Evolutionary conservation across 495 filamentous ascomycete species (phyloP).

Genomic region (Sabuloglossum arenarium): DNA sequence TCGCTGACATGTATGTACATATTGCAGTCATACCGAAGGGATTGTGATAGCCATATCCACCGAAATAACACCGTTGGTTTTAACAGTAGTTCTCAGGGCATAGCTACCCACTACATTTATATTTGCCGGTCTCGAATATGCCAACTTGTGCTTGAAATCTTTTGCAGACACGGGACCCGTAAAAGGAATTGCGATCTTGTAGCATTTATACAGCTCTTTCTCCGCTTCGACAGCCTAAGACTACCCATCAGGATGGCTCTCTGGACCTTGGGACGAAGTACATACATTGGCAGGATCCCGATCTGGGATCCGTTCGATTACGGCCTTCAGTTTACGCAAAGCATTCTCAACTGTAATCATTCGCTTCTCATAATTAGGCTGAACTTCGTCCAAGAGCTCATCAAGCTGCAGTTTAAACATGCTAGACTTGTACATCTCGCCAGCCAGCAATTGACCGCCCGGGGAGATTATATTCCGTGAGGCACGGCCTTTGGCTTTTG

Average conservation of each 20-base stretch:
- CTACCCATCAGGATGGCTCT: slow-evolving; percentile 7
- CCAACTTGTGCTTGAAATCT: slow-evolving; percentile 58
- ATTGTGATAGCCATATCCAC: slow-evolving; percentile 77
- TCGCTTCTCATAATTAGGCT: slow-evolving; percentile 44
- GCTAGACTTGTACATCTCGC: slow-evolving; percentile 36
- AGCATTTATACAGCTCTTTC: slow-evolving; percentile 38
- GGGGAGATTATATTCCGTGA: background rate
- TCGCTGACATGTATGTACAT: background rate
- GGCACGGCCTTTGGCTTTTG: background rate
- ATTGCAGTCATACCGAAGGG: slow-evolving; percentile 30
- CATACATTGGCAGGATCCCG: slow-evolving; percentile 27
- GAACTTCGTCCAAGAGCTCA: slow-evolving; percentile 51
- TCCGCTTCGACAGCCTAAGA: slow-evolving; percentile 42
- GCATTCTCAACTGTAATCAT: slow-evolving; percentile 42
- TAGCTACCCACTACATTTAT: slow-evolving; percentile 85
- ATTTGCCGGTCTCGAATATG: slow-evolving; percentile 51
- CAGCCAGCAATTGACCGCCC: background rate
- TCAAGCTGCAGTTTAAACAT: slow-evolving; percentile 79
- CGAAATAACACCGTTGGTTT: slow-evolving; percentile 29
- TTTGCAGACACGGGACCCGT: slow-evolving; percentile 52
- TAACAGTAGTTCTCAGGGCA: slow-evolving; percentile 49
- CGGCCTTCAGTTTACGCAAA: slow-evolving; percentile 46
- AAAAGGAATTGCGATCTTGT: slow-evolving; percentile 55
- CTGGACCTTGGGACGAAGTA: background rate
- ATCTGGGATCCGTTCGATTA: slow-evolving; percentile 51